Evolutionary conservation across 73 alveolate genomes (phyloP), one percentile per base, ranked within the genome.

Genomic region (Paramecium biaurelia): DNA sequence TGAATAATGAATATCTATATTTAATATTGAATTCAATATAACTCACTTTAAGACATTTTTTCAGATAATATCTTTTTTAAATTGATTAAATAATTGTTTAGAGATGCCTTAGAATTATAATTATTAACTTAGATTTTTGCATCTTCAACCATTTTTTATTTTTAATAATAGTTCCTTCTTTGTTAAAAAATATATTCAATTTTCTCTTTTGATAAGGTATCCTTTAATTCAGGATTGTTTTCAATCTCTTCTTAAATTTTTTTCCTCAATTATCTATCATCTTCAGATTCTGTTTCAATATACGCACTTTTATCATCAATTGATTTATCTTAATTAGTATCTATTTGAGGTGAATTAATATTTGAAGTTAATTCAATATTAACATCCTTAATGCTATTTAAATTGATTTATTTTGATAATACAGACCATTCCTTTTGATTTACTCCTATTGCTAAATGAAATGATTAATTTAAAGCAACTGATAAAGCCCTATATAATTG

Each of bases 21-120:
- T 53, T 53, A 53, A 53, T 53, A 53, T n/a, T 53, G 68, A 53
- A 63, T 63, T 63, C 84, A 63, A 63, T 63, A 63, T 63, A 63
- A 63, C 45, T 63, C 84, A 63, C 84, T 63, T 63, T 63, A 63
- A 21, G 15, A 38, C 5, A 38, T 38, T 38, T 38, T 63, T 1
- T 38, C 47, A 38, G 8, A 38, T 38, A 38, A 15, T 38, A 38
- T 2, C 47, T 38, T 38, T 38, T 38, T 53, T 18, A 53, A 53
- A 53, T 53, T 53, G 5, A 18, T 20, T 18, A n/a, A 15, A 53
- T 18, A 53, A 53, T 53, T 53, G 4, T 53, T 18, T 15, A 53
- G 3, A 2, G 68, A 53, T 1, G 68, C 68, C 1, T 20, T 53
- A 15, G 4, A 1, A 18, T 53, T 53, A 53, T n/a, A 18, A 53